Conservation (phyloP, 257 asterid genomes). For the Mentha longifolia region DNA sequence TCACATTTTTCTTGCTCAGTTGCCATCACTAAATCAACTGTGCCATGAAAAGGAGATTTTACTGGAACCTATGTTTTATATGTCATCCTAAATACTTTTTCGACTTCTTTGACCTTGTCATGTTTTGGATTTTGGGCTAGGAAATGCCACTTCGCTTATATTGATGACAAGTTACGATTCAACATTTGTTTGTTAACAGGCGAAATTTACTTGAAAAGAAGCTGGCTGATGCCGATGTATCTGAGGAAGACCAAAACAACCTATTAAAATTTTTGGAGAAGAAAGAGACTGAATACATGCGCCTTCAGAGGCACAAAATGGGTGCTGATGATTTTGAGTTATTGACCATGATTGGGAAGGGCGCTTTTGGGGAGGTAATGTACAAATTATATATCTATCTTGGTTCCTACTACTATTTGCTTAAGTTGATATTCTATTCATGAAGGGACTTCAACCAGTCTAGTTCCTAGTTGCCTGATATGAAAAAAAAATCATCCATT, state of each 20-base stretch:
- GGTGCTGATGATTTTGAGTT: conserved; percentile 93
- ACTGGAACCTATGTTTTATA: neutral
- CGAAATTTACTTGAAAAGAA: conserved; percentile 83
- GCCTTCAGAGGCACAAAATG: conserved; percentile 97
- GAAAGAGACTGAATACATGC: conserved; percentile 99
- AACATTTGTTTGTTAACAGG: conserved; percentile 52
- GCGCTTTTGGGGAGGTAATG: conserved; percentile 98
- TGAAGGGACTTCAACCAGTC: conserved; percentile 15
- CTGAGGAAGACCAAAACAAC: conserved; percentile 96
- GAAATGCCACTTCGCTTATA: conserved; percentile 22
- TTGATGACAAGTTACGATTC: conserved; percentile 20
- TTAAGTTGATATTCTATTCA: neutral
- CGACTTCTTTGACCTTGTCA: conserved; percentile 15
- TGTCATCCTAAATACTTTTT: neutral
- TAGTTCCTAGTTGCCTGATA: neutral
- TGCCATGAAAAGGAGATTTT: no score
- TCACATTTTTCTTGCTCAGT: neutral
- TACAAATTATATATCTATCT: neutral
- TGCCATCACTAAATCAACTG: neutral
- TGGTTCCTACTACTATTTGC: conserved; percentile 18
- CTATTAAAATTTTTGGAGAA: conserved; percentile 83
- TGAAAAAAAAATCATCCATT: no score
- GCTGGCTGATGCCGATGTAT: conserved; percentile 98
- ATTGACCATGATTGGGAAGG: conserved; percentile 96
- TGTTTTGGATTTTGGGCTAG: conserved; percentile 4